Evolutionary conservation across 2,329 filamentous ascomycete species (phyloP), one percentile per base, ranked within the genome.

Genomic region (Clarireedia hainanense): DNA sequence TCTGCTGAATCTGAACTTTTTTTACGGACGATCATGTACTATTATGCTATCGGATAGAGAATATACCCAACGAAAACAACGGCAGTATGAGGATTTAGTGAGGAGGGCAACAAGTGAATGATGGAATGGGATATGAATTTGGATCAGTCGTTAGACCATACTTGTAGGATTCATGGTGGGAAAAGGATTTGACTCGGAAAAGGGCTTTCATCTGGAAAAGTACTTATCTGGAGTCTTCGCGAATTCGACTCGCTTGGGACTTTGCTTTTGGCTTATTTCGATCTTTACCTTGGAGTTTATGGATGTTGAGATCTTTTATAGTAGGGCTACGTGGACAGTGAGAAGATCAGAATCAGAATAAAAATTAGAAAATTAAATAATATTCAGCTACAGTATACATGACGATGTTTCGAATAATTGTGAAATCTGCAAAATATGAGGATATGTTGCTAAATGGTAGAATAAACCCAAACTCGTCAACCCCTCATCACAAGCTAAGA

Each of bases 1-100:
- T 76, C 17, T 68, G 67, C 63, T 69, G 58, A 65, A 55, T 37
- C 34, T 36, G 15, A 27, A 43, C 12, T 10, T 30, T 30, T 30
- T 30, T 36, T 15, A 9, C 24, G 27, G 24, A 43, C 14, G 15
- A 50, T 26, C 6, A 50, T 27, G 48, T 34, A 20, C 39, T 40
- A n/a, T 55, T 55, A 50, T 47, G 36, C 34, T 50, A 43, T 39
- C 23, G 46, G 46, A 26, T 14, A 36, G 23, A 15, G 6, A 45
- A 20, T 37, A 55, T 55, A 55, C 48, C 40, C 48, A 5, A 52
- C 34, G 14, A 40, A 37, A 23, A 17, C 34, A 10, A 47, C 12
- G 40, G 5, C 23, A 46, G 30, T 15, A 27, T 42, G 17, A 56
- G 20, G 24, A n/a, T 52, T 26, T 40, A 15, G 30, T 36, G 20